Evolutionary conservation across 2,329 filamentous ascomycete genomes (phyloP), one percentile per base, ranked within the genome.

Genomic region (Rhytidhysteron rufulum): DNA sequence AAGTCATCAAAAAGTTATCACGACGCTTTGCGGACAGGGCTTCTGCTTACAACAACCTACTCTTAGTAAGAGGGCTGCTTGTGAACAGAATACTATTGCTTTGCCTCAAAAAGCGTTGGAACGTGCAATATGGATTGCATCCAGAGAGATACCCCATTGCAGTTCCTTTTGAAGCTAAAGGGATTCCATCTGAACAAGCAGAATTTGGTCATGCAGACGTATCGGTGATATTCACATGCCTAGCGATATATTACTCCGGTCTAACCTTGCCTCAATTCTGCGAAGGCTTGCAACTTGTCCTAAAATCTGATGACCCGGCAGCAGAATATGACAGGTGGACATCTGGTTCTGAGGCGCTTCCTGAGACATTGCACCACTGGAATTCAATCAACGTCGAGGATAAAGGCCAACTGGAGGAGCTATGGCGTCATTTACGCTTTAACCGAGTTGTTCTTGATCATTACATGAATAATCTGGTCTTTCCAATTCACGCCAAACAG

Each of bases 181-280:
- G 80, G 1, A 67, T 74, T 0, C 81, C 82, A 0, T 74, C 72
- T 0, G 72, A 77, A 1, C 71, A 76, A 11, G 75, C 80, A 0
- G 81, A 86, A 50, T 86, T 74, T 50, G 79, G 80, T 0, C 81
- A 86, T 45, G 79, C 81, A 0, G 74, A 86, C 51, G 79, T 83
- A n/a, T 34, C 37, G 11, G 34, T 40, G 20, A 10, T 40, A 3
- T 34, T 40, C 4, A 33, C 37, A 13, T 30, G 24, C 15, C 57
- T 84, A 0, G 68, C 75, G 0, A 83, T 80, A 45, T 83, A 84
- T 47, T 78, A 82, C 30, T 54, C 68, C 1, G 80, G 79, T 0
- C 54, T 83, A 0, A 71, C 41, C 2, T 39, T 64, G 1, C 18
- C 41, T 0, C 77, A 82, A 41, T 57, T 81, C 0, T 55, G 57